These are phyloP conservation scores for Aspergillus alliaceus DNA, from an alignment of 2,329 filamentous ascomycete genomes.

Conservation along the genomic window DNA sequence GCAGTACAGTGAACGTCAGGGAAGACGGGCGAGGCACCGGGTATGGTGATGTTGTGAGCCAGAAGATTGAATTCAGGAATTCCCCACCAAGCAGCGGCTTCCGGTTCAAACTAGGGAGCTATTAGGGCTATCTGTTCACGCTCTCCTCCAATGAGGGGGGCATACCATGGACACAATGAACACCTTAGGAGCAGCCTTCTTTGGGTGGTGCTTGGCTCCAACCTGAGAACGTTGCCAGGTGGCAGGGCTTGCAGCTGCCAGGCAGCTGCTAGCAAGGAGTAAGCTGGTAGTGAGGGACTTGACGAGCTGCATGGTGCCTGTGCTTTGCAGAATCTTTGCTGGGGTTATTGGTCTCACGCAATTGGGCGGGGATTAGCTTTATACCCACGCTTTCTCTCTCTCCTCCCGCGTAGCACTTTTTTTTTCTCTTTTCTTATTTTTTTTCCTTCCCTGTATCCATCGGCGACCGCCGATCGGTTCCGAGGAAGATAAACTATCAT, in stretches of 20 bases:
- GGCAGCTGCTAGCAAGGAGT: constrained; percentile 15
- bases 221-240: background rate
- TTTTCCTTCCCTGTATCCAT: background rate
- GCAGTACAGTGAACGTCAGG: constrained; percentile 65
- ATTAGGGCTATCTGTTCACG: background rate
- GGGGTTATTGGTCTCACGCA: background rate
- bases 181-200: constrained; percentile 39
- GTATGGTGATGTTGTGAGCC: constrained; percentile 57
- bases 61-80: constrained; percentile 58
- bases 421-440: background rate
- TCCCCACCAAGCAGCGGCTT: constrained; percentile 62
- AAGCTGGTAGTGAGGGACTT: constrained; percentile 13
- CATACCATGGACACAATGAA: constrained; percentile 45
- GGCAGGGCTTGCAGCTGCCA: constrained; percentile 5
- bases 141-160: background rate
- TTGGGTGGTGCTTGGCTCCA: background rate
- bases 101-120: constrained; percentile 56
- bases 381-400: background rate
- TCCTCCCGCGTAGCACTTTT: too few species aligned
- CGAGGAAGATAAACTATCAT: background rate
- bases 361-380: background rate
- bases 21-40: constrained; percentile 65
- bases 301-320: constrained; percentile 14
- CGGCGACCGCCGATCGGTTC: background rate
- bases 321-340: background rate